phyloP scores from a whole-genome alignment of 1,139 yeast species.

The Torulaspora globosa region DNA sequence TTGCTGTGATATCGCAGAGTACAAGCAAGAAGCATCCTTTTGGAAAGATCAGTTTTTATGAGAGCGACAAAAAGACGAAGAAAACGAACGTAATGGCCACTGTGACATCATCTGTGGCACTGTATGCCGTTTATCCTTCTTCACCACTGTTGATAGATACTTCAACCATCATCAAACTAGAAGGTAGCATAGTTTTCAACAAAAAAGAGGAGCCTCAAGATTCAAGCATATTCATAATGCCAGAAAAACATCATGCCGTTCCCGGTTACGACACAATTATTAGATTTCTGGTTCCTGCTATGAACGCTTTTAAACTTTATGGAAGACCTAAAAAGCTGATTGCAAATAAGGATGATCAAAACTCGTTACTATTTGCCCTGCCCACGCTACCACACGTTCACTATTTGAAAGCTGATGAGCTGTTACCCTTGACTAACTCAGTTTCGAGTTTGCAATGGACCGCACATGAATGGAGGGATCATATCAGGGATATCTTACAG shows the following conservation, averaged over 20 bases:
- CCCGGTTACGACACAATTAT: conserved; percentile 93
- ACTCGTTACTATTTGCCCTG: conserved; percentile 80
- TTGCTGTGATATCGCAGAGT: conserved; percentile 82
- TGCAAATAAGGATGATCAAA: conserved; percentile 78
- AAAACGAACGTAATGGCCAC: conserved; percentile 77
- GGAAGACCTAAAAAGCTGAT: conserved; percentile 88
- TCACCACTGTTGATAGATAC: conserved; percentile 74
- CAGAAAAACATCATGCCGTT: conserved; percentile 88
- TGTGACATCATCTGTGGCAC: conserved; percentile 62
- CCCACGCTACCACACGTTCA: conserved; percentile 89
- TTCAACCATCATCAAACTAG: conserved; percentile 82
- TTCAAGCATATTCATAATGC: conserved; percentile 89
- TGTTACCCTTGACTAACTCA: conserved; percentile 43
- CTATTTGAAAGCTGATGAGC: conserved; percentile 62
- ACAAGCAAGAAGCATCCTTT: conserved; percentile 42
- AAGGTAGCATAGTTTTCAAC: conserved; percentile 70
- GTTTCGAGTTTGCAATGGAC: conserved; percentile 53
- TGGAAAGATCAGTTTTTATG: conserved; percentile 57
- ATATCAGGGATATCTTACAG: conserved; percentile 60
- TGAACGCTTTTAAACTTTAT: conserved; percentile 82
- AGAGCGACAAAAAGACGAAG: conserved; percentile 56
- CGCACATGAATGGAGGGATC: conserved; percentile 60
- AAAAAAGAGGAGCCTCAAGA: conserved; percentile 59
- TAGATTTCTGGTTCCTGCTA: conserved; percentile 75
- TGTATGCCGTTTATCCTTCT: conserved; percentile 93